These are phyloP conservation scores for Paecilomyces dactylethromorphus DNA, from an alignment of 2,329 filamentous ascomycete genomes.

Conservation along the genomic window DNA sequence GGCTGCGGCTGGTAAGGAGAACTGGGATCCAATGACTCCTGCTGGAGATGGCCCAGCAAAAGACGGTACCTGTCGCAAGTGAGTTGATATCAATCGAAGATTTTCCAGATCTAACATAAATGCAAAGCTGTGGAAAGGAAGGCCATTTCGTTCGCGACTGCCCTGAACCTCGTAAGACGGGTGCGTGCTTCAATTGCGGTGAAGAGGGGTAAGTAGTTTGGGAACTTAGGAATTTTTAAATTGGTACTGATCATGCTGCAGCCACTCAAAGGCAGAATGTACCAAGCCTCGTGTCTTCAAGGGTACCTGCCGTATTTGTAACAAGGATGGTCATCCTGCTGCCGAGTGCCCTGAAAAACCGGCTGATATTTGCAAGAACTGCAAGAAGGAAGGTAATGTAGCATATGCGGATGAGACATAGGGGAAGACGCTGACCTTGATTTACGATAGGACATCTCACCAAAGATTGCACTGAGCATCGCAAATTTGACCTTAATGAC, in stretches of 20 bases:
- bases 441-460: slow-evolving; percentile 35
- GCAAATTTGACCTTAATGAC: slow-evolving; percentile 36
- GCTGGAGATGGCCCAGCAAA: slow-evolving; percentile 6
- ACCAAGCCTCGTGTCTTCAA: slow-evolving; percentile 42
- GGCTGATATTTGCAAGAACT: slow-evolving; percentile 41
- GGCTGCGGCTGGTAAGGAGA: slow-evolving; percentile 5
- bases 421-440: background rate
- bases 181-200: slow-evolving; percentile 41
- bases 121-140: slow-evolving; percentile 26
- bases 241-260: slow-evolving; percentile 8
- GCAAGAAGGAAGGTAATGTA: slow-evolving; percentile 35
- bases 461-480: slow-evolving; percentile 39
- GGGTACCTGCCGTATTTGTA: slow-evolving; percentile 40
- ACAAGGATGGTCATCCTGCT: slow-evolving; percentile 41
- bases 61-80: slow-evolving; percentile 31
- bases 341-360: slow-evolving; percentile 38
- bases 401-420: background rate
- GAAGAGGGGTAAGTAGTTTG: slow-evolving; percentile 30
- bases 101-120: slow-evolving; percentile 6
- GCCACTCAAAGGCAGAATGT: slow-evolving; percentile 40
- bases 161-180: slow-evolving; percentile 32
- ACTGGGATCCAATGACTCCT: slow-evolving; percentile 5
- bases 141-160: slow-evolving; percentile 39
- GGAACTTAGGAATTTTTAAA: background rate
- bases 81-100: slow-evolving; percentile 10